Base-by-base conservation (phyloP, 2,329 filamentous ascomycete genomes). In the Sporothrix brasiliensis region DNA sequence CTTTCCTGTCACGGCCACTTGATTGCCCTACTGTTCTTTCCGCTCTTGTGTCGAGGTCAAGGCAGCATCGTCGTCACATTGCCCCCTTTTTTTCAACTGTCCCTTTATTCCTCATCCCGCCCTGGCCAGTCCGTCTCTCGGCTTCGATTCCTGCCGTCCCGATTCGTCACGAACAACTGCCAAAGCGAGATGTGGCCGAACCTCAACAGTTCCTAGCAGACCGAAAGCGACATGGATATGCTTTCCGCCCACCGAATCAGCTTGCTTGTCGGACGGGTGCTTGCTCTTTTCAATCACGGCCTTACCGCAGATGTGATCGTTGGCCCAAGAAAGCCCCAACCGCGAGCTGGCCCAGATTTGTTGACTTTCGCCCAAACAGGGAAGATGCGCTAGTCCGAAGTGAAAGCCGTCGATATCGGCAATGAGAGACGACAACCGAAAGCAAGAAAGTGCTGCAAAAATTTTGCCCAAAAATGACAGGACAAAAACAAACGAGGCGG, bases 331-430 rank as follows among this genome's bases (percentile, higher is more conserved):
- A 41, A 34, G 7, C 3, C 4, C 34, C 9, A 1, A 34, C 34
- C 34, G 34, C 34, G 34, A 34, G 34, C 34, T 34, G 34, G 34
- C 34, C 34, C 34, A 34, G 34, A 6, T 44, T 63, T 69, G 67
- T 69, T 69, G 67, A 69, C 67, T 60, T 68, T 61, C 52, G 44
- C 53, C 67, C 41, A 61, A 69, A 69, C 27, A 41, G 67, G 67
- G 54, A 58, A 58, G 53, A 69, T n/a, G 47, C 63, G 47, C 63
- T 50, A 66, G 16, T 11, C 7, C 6, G 2, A 60, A 50, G 49
- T 11, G 34, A 50, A 21, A 60, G 27, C 19, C 16, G 41, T 21
- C 24, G 44, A 27, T 34, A 16, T 30, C 39, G 58, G 21, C 13
- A 24, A 50, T 34, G 16, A 13, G 11, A 9, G 39, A 27, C 5